These are phyloP conservation scores for Candida glucosophila DNA, from an alignment of 1,139 yeast species.

Conservation along the genomic window DNA sequence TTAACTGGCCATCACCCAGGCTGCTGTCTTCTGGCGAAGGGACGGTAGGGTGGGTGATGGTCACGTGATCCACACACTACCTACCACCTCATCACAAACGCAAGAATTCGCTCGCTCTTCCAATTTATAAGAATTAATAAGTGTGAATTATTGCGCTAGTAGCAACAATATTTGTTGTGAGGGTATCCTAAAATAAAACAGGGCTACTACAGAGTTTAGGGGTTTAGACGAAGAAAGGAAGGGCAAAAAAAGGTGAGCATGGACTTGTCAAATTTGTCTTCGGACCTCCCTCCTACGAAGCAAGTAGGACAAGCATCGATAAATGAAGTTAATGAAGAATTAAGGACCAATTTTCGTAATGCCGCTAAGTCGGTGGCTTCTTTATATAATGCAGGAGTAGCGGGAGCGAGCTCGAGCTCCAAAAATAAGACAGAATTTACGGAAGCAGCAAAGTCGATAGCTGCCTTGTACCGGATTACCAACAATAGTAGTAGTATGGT, in stretches of 20 bases:
- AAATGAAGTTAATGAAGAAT: slow-evolving; percentile 34
- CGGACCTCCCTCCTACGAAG: slow-evolving; percentile 40
- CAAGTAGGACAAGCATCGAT: slow-evolving; percentile 37
- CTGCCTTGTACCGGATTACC: slow-evolving; percentile 49
- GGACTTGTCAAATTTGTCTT: slow-evolving; percentile 51
- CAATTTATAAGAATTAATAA: too few relatives aligned
- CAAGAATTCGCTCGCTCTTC: too few relatives aligned
- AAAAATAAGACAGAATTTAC: slow-evolving; percentile 42
- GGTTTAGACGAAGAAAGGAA: neutral
- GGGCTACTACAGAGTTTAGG: too few relatives aligned
- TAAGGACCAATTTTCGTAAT: slow-evolving; percentile 32
- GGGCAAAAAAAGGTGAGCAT: slow-evolving; percentile 21
- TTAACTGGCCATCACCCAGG: too few relatives aligned
- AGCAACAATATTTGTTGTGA: too few relatives aligned
- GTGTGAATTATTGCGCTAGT: too few relatives aligned
- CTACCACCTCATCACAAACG: too few relatives aligned
- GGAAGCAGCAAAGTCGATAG: slow-evolving; percentile 57
- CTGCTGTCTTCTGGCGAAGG: too few relatives aligned
- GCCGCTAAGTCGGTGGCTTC: slow-evolving; percentile 40
- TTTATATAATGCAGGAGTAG: slow-evolving; percentile 24
- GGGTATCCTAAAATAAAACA: too few relatives aligned
- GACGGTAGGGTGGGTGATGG: too few relatives aligned
- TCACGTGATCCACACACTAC: too few relatives aligned
- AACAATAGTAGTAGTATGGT: slow-evolving; percentile 34
- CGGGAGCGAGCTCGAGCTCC: slow-evolving; percentile 6